phyloP scores from a whole-genome alignment of 2,329 filamentous ascomycete species.

The Aspergillus pseudoviridinutans region DNA sequence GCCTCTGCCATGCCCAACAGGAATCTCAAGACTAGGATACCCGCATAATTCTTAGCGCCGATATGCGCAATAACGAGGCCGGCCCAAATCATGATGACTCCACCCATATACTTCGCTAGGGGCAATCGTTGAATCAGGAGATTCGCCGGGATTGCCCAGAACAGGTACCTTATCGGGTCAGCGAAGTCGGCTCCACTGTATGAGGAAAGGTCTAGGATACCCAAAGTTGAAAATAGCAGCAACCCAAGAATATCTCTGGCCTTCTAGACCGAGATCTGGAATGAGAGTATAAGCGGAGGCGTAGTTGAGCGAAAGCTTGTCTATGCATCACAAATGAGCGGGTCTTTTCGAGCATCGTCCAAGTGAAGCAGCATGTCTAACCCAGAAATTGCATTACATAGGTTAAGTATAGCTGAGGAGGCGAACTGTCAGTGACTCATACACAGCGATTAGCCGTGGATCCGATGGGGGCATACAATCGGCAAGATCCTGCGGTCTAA shows the following conservation, averaged over 20 bases:
- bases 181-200: not conserved
- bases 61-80: constrained; percentile 36
- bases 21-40: constrained; percentile 45
- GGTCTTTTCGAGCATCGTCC: not conserved
- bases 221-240: constrained; percentile 45
- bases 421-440: constrained; percentile 16
- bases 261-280: constrained; percentile 38
- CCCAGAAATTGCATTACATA: constrained; percentile 48
- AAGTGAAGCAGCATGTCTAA: constrained; percentile 3
- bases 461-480: constrained; percentile 30
- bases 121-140: constrained; percentile 41
- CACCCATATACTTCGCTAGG: constrained; percentile 40
- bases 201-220: constrained; percentile 25
- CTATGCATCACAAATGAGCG: constrained; percentile 6
- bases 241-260: constrained; percentile 44
- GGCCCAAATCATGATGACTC: constrained; percentile 42
- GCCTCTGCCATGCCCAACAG: constrained; percentile 43
- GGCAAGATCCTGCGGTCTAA: constrained; percentile 48
- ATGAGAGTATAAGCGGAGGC: constrained; percentile 43
- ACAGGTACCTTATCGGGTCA: not conserved
- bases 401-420: constrained; percentile 28
- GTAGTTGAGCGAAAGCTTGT: constrained; percentile 30
- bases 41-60: constrained; percentile 38
- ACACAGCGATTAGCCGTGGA: not conserved
- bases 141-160: constrained; percentile 40